Base-by-base conservation (phyloP, 1,284 basidiomycete species). In the Microbotryomycetes sp. region DNA sequence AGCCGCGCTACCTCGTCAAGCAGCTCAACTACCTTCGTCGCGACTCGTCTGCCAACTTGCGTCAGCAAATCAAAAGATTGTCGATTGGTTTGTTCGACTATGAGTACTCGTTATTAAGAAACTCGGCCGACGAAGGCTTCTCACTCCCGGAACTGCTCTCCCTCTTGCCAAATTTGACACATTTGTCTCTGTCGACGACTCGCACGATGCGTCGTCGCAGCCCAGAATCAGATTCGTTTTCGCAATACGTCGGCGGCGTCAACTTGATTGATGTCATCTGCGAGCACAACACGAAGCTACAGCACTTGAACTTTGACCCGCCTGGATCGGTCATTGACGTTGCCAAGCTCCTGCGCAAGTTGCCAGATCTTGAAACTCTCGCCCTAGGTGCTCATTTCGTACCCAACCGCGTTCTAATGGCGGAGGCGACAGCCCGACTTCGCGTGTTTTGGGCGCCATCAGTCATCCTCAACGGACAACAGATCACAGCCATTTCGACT, bases 401-500 rank as follows among this genome's bases (percentile, higher is more conserved):
- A 6, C 48, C 49, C 4, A 1, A 18, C 2, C 15, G 15, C 26
- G 11, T 1, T 6, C 41, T 54, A 41, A 30, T 31, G 7, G n/a
- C n/a, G 2, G 45, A 46, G 9, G 45, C 56, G 2, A 28, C 53
- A 21, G 16, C 27, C 1, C 53, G 58, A 1, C 53, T 49, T 11
- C 59, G 62, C 7, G 18, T 41, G 35, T 48, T 64, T 4, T 64
- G 62, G 62, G 13, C 45, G 1, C 62, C 62, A 4, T 52, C 45
- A 2, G 52, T 54, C 3, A 24, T 45, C 3, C 28, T 61, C n/a
- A 27, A n/a, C 4, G 26, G 49, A 5, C 3, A n/a, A 2, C 47
- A 61, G 4, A 56, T 64, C 35, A 31, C 45, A 5, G 15, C 35
- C 0, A 50, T 64, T 3, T 52, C 29, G 24, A 27, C 61, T 26